These are phyloP conservation scores for Lipomyces yamadae DNA, from an alignment of 805 yeast species.

Conservation along the genomic window DNA sequence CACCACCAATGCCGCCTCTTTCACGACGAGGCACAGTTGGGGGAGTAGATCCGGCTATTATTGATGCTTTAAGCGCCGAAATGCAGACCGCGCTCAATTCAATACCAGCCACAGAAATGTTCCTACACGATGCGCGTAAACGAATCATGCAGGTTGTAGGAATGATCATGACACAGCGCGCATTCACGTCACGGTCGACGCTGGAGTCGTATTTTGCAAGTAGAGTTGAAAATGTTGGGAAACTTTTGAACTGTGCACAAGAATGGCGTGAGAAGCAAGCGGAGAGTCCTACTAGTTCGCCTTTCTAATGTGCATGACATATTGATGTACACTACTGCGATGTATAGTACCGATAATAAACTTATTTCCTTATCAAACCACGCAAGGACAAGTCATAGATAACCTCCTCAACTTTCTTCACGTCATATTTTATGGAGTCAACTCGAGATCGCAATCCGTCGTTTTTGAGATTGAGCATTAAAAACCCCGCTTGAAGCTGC, in stretches of 20 bases:
- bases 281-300: background rate
- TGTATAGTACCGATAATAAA: background rate
- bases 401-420: conserved; percentile 44
- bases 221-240: conserved; percentile 10
- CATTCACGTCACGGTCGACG: conserved; percentile 32
- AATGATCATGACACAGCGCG: conserved; percentile 34
- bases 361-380: conserved; percentile 16
- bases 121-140: conserved; percentile 30
- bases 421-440: conserved; percentile 44
- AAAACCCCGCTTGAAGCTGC: conserved; percentile 41
- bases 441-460: conserved; percentile 43
- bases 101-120: conserved; percentile 13
- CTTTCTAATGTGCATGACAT: background rate
- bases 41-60: conserved; percentile 8
- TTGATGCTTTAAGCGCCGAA: conserved; percentile 10
- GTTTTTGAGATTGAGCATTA: conserved; percentile 43
- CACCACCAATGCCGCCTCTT: background rate
- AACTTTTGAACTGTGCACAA: background rate
- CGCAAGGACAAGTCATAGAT: conserved; percentile 43
- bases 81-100: conserved; percentile 11
- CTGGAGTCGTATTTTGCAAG: conserved; percentile 30
- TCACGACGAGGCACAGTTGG: background rate
- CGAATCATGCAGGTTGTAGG: conserved; percentile 39
- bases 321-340: background rate
- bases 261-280: conserved; percentile 7